phyloP scores from a whole-genome alignment of 345 rosid genomes.

The Dipteronia sinensis region DNA sequence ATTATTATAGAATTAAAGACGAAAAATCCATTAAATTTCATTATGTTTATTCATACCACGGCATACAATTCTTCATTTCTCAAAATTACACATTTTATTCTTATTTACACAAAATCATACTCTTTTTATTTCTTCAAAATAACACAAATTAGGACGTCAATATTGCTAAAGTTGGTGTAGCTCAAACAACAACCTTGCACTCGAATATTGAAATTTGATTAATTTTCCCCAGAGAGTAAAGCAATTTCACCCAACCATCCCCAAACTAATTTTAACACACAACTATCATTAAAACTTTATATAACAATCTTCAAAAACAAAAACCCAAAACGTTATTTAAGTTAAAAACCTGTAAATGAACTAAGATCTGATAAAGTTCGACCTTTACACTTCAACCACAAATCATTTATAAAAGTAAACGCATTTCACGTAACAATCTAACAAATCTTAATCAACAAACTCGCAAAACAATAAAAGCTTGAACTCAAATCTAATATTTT shows the following conservation, averaged over 20 bases:
- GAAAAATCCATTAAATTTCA: background rate
- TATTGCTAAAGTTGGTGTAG: background rate
- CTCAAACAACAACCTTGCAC: background rate
- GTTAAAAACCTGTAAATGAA: background rate
- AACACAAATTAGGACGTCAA: background rate
- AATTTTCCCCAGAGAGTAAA: background rate
- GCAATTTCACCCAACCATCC: background rate
- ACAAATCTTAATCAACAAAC: background rate
- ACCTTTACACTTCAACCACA: background rate
- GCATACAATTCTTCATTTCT: background rate
- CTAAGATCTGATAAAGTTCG: background rate
- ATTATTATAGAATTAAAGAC: background rate
- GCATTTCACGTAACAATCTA: background rate
- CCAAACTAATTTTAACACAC: background rate
- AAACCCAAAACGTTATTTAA: background rate
- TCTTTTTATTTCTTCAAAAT: background rate
- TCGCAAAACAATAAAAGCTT: background rate
- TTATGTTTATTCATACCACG: background rate
- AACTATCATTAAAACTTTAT: background rate
- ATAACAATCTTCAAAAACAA: background rate
- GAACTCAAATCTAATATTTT: slow-evolving; percentile 8
- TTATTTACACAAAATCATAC: too few species aligned
- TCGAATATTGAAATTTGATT: background rate
- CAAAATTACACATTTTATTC: background rate
- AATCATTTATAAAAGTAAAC: background rate